A percentile compares a stretch with the other conserved stretches of the same genome.
Conservation (phyloP, 106 monocot species). For the Apostasia ramifera region DNA sequence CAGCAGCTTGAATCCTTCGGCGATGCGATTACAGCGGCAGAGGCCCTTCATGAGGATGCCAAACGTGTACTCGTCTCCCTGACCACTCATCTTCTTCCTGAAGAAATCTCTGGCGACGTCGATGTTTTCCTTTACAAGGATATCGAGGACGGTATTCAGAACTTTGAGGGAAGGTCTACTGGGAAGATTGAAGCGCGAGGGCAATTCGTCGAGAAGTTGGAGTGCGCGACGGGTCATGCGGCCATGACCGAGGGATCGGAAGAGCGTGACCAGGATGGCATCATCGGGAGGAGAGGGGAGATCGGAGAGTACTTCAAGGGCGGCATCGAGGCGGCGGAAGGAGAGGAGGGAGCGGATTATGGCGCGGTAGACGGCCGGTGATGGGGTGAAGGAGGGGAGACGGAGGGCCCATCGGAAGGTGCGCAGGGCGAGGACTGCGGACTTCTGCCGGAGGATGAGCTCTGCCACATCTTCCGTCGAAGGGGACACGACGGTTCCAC, state of each 20-base stretch:
- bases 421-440: conserved; percentile 4
- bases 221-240: conserved; percentile 14
- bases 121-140: conserved; percentile 49
- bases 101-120: conserved; percentile 52
- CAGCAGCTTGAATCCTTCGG: conserved; percentile 62
- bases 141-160: conserved; percentile 49
- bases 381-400: conserved; percentile 7
- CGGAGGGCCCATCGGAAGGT: conserved; percentile 14
- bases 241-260: conserved; percentile 27
- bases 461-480: conserved; percentile 10
- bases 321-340: conserved; percentile 12
- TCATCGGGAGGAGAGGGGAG: conserved; percentile 21
- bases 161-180: conserved; percentile 25
- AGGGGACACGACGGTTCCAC: not conserved
- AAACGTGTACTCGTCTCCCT: conserved; percentile 37
- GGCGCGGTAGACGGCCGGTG: conserved; percentile 1
- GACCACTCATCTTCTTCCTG: conserved; percentile 19
- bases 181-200: conserved; percentile 8
- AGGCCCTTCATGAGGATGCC: conserved; percentile 82
- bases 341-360: conserved; percentile 15
- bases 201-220: conserved; percentile 22
- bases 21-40: conserved; percentile 64
- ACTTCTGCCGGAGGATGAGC: conserved; percentile 8
- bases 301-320: conserved; percentile 11
- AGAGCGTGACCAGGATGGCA: conserved; percentile 23